Base-by-base conservation (phyloP, 2,329 filamentous ascomycete genomes). In the Aspergillus sp. region DNA sequence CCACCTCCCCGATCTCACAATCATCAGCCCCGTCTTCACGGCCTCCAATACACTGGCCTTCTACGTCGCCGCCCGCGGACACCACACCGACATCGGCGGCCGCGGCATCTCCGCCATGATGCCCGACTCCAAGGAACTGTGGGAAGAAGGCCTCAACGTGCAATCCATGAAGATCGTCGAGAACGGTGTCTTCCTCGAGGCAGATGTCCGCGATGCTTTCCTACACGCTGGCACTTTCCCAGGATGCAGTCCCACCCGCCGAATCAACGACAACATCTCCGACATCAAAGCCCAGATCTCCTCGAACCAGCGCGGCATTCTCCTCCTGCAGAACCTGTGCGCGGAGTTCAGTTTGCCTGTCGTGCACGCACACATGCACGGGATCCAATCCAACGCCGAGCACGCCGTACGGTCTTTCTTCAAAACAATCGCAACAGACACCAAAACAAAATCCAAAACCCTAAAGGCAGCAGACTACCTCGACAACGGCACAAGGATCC, bases 281-380 rank as follows among this genome's bases (percentile, higher is more conserved):
- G 91, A 96, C 69, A 80, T 96, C 42, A 92, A 93, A 72, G 91
- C 91, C 0, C 91, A 95, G 70, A 88, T 95, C 13, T 90, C 91
- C 0, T 90, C 91, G 12, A 96, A 96, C 68, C 88, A 91, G 66
- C 92, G 92, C 66, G 91, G 91, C 9, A 93, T 93, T 15, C 12
- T n/a, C 12, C 37, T 51, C 3, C 17, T 51, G 5, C n/a, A 24
- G 12, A 33, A 22, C 6, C 20, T 51, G 0, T 19, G 17, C 8
- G 34, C 7, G 3, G 48, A 95, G 67, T 95, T 92, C 65, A 86
- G 87, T 13, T 86, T 91, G 64, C 80, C 86, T 2, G 88, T 89
- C 0, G 91, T 95, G 0, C 87, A 91, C 64, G 88, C 89, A 67
- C 93, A 93, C 73, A 95, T 96, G 91, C 80, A 83, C 46, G 88